phyloP scores from a whole-genome alignment of 225 moss, liverwort and hornwort genomes.

The Anthoceros angustus region DNA sequence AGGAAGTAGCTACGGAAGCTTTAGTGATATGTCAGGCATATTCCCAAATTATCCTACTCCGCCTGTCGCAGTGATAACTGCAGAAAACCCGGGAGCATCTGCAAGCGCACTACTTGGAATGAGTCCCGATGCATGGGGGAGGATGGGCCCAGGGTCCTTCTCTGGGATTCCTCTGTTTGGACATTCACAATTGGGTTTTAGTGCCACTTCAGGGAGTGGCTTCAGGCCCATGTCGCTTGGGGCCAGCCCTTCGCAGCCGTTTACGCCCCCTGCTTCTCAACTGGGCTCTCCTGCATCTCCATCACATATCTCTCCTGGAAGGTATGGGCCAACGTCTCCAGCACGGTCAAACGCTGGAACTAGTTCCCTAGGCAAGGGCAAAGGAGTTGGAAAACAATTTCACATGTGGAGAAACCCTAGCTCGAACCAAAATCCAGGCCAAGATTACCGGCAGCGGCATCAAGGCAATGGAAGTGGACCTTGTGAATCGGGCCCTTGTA shows the following conservation, averaged over 20 bases:
- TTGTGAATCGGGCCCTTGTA: background rate
- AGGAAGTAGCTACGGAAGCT: conserved; percentile 74
- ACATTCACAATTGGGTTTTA: conserved; percentile 21
- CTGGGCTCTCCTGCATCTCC: background rate
- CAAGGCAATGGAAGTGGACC: conserved; percentile 19
- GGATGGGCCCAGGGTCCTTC: conserved; percentile 14
- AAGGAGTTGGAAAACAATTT: background rate
- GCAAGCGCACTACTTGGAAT: conserved; percentile 12
- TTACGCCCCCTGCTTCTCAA: background rate
- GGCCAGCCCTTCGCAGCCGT: conserved; percentile 27
- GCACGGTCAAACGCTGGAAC: conserved; percentile 16
- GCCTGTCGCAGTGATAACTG: conserved; percentile 31
- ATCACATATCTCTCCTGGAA: conserved; percentile 19
- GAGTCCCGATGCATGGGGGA: conserved; percentile 26
- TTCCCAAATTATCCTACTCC: conserved; percentile 40
- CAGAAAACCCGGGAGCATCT: conserved; percentile 25
- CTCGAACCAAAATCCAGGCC: background rate
- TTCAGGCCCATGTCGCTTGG: conserved; percentile 28
- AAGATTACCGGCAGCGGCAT: conserved; percentile 18
- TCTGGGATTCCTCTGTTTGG: conserved; percentile 3
- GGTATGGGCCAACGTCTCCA: conserved; percentile 32
- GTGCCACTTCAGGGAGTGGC: conserved; percentile 22
- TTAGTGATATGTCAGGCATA: conserved; percentile 32
- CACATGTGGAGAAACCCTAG: background rate
- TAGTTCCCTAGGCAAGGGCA: conserved; percentile 17